Evolutionary conservation across 2,329 filamentous ascomycete genomes (phyloP), one percentile per base, ranked within the genome.

Genomic region (Cladosporium sp.): DNA sequence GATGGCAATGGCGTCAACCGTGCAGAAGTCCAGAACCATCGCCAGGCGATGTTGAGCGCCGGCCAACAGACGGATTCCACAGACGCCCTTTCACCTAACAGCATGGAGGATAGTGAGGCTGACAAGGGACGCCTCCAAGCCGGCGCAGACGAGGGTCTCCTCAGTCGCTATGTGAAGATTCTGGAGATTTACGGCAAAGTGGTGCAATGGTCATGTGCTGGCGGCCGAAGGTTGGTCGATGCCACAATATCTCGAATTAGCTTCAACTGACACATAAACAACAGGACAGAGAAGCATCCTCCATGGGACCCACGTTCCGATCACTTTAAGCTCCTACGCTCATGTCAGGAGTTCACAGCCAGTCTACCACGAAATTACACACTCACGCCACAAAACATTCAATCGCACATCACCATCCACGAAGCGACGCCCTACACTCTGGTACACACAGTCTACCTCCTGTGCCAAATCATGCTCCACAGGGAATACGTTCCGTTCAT

Each of bases 401-500:
- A 84, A 65, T 84, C 82, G 22, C 86, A 89, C 66, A 84, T 88
- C 64, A 84, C 83, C 61, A 80, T 84, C 57, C 80, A 84, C 42
- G 84, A 83, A 1, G 84, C 84, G 1, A 86, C 85, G 47, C 80
- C 82, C 7, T 90, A 87, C 66, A 82, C 86, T 9, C 80, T 88
- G 3, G 74, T 90, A 57, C 88, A 90, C 66, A 84, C 86, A 65
- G 80, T 89, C 0, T 82, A 84, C 60, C 81, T 82, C 1, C 76
- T 89, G 2, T 89, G 85, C 68, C 80, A 82, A 58, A 85, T 90
- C 62, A 84, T 88, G 75, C 76, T 89, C 28, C 84, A 88, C 66
- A 79, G 87, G 61, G 86, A 89, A 68, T 88, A 86, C 61, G 79
- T 89, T 25, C 85, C 86, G 0, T 88, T 87, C 66, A 79, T 87